These are phyloP conservation scores for Komagataella populi DNA, from an alignment of 805 yeast genomes.

Conservation along the genomic window DNA sequence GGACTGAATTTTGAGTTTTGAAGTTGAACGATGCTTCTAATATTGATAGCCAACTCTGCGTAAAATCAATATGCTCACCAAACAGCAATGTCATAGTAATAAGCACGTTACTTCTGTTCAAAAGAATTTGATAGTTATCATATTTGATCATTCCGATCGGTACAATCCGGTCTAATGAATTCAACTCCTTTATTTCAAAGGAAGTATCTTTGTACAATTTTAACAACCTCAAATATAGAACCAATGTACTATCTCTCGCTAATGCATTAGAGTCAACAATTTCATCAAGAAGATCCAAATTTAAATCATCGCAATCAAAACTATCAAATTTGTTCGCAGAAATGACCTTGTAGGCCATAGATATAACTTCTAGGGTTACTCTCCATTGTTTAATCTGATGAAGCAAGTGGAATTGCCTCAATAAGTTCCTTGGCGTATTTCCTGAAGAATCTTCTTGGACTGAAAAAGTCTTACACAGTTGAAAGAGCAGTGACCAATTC, in stretches of 20 bases:
- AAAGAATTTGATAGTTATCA: conserved; percentile 10
- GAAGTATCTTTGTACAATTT: conserved; percentile 9
- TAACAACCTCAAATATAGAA: conserved; percentile 16
- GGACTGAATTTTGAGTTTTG: neutral
- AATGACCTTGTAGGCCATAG: neutral
- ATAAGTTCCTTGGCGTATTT: neutral
- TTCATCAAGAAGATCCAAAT: neutral
- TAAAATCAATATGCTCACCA: conserved; percentile 11
- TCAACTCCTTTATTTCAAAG: conserved; percentile 4
- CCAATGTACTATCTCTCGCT: conserved; percentile 16
- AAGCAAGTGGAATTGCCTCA: neutral
- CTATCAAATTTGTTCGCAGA: neutral
- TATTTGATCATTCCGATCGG: conserved; percentile 18
- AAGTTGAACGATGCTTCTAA: neutral
- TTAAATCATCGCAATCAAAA: neutral
- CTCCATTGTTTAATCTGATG: neutral
- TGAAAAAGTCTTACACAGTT: neutral
- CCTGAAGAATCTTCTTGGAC: neutral
- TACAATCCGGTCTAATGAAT: conserved; percentile 16
- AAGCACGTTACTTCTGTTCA: conserved; percentile 16
- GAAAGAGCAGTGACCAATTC: neutral
- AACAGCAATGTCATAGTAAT: conserved; percentile 15
- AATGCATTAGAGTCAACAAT: neutral
- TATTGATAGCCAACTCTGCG: neutral
- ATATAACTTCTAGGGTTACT: neutral